phyloP scores from a whole-genome alignment of 257 asterid species.

The Ajuga chamaepitys region DNA sequence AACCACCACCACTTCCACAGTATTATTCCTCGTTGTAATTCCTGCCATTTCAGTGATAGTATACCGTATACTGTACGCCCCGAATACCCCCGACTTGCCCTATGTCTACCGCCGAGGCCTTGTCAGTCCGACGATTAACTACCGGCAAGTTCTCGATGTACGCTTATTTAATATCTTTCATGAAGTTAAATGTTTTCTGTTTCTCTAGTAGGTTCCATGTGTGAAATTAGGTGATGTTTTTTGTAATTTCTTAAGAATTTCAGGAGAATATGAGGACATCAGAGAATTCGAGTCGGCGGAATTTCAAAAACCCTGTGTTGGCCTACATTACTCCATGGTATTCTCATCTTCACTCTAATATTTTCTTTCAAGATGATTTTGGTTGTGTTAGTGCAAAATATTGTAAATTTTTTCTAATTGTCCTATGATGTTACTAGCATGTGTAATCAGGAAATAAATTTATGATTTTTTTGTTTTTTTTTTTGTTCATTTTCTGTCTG shows the following conservation, averaged over 20 bases:
- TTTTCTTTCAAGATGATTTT: not conserved
- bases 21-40: conserved; percentile 34
- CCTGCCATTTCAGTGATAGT: conserved; percentile 43
- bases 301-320: conserved; percentile 68
- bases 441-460: not conserved
- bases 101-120: conserved; percentile 47
- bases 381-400: not conserved
- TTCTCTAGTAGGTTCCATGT: not conserved
- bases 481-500: too few relatives aligned
- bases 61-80: conserved; percentile 32
- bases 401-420: not conserved
- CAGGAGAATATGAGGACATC: conserved; percentile 73
- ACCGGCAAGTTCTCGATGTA: conserved; percentile 65
- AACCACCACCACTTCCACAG: not conserved
- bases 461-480: too few relatives aligned
- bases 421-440: not conserved
- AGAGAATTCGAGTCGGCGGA: conserved; percentile 46
- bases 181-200: not conserved
- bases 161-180: conserved; percentile 2
- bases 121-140: conserved; percentile 42
- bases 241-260: conserved; percentile 30
- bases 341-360: not conserved
- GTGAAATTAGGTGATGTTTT: conserved; percentile 12
- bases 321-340: conserved; percentile 97
- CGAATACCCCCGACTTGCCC: conserved; percentile 20